Conservation (phyloP, 495 filamentous ascomycete species). For the Trichocladium antarcticum region DNA sequence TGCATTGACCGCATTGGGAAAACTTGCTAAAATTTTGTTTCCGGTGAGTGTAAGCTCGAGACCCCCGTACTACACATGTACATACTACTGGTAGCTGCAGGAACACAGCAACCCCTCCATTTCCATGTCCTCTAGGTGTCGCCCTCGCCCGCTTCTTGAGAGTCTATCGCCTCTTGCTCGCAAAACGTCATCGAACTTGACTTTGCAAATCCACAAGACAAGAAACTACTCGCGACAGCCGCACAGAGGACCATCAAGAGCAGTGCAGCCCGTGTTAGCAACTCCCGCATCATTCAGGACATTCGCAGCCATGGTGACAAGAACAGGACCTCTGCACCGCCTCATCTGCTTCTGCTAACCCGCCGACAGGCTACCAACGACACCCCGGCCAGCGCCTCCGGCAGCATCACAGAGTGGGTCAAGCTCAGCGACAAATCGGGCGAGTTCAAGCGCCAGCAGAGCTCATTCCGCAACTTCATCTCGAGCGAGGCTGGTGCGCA, state of each 20-base stretch:
- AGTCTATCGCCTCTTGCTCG: neutral
- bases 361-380: conserved; percentile 10
- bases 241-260: too few species aligned
- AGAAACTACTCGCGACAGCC: too few species aligned
- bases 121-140: neutral
- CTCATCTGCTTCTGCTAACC: too few species aligned
- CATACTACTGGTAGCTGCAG: too few species aligned
- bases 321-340: too few species aligned
- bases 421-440: conserved; percentile 59
- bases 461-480: conserved; percentile 61
- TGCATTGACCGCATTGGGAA: too few species aligned
- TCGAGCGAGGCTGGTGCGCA: conserved; percentile 45
- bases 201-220: too few species aligned
- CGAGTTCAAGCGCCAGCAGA: conserved; percentile 77
- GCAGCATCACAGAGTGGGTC: conserved; percentile 75
- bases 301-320: neutral
- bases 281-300: neutral
- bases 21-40: too few species aligned
- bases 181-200: neutral
- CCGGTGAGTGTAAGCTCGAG: too few species aligned
- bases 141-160: neutral
- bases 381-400: neutral
- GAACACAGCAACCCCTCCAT: neutral
- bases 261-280: too few species aligned
- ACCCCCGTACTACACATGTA: too few species aligned